Conservation (phyloP, 129 eudicot species). For the Oenanthe sinensis region DNA sequence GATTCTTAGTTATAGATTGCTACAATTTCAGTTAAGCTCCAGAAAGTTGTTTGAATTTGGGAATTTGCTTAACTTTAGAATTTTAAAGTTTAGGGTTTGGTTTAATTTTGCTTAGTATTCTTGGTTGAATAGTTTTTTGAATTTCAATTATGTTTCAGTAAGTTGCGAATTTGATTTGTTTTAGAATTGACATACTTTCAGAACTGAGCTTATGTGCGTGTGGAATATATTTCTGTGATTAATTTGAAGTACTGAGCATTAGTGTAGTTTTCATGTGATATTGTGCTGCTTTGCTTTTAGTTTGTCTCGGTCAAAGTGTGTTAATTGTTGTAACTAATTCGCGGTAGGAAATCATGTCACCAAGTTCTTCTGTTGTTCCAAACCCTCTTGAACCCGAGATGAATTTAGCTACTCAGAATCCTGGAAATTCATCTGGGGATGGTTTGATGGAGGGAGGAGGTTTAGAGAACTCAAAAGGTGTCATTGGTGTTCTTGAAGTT, state of each 20-base stretch:
- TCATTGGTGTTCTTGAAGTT: conserved; percentile 38
- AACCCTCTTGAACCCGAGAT: conserved; percentile 9
- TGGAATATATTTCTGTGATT: background rate
- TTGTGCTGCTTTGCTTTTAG: background rate
- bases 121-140: background rate
- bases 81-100: background rate
- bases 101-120: background rate
- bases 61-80: background rate
- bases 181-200: background rate
- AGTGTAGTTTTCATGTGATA: background rate
- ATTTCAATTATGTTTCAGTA: conserved; percentile 12
- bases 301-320: conserved; percentile 8
- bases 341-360: conserved; percentile 13
- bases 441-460: conserved; percentile 7
- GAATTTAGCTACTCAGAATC: background rate
- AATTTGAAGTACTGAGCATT: background rate
- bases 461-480: conserved; percentile 14
- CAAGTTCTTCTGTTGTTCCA: conserved; percentile 19
- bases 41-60: conserved; percentile 13
- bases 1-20: background rate
- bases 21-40: background rate
- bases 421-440: background rate
- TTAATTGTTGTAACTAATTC: conserved; percentile 10
- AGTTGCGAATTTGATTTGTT: conserved; percentile 7
- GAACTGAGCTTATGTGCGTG: conserved; percentile 1